Percentiles rank a stretch among this genome's conserved stretches.
Conservation (phyloP, 2,329 filamentous ascomycete genomes). For the Rugonectria rugulosa region DNA sequence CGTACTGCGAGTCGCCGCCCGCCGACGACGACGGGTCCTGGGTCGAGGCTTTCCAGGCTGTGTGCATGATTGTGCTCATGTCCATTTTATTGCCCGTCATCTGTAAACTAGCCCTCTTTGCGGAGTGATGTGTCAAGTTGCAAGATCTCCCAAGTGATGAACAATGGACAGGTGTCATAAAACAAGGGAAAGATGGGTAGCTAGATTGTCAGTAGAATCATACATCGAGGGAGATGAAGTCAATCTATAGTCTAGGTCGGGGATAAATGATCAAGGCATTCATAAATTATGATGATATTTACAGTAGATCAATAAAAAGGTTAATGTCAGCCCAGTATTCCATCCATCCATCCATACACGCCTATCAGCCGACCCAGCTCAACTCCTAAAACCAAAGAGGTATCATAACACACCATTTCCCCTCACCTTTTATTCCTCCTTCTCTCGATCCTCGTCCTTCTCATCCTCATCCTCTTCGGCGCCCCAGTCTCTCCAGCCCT, state of each 20-base stretch:
- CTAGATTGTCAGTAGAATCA: no score
- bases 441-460: conserved; percentile 45
- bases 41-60: background rate
- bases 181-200: no score
- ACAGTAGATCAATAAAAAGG: background rate
- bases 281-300: background rate
- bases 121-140: no score
- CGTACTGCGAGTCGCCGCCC: background rate
- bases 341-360: conserved; percentile 11
- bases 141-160: no score
- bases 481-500: conserved; percentile 76
- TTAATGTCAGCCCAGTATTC: conserved; percentile 4
- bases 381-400: conserved; percentile 24
- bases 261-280: no score
- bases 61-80: background rate
- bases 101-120: background rate
- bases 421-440: conserved; percentile 33
- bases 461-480: conserved; percentile 60
- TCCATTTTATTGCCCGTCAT: background rate
- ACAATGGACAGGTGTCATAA: no score
- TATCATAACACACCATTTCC: conserved; percentile 31
- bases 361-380: conserved; percentile 21
- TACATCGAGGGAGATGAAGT: no score
- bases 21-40: background rate
- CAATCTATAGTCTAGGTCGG: no score